These are phyloP conservation scores for Haplosporangium sp. DNA, from an alignment of 371 early-diverging fungal genomes.

Conservation along the genomic window DNA sequence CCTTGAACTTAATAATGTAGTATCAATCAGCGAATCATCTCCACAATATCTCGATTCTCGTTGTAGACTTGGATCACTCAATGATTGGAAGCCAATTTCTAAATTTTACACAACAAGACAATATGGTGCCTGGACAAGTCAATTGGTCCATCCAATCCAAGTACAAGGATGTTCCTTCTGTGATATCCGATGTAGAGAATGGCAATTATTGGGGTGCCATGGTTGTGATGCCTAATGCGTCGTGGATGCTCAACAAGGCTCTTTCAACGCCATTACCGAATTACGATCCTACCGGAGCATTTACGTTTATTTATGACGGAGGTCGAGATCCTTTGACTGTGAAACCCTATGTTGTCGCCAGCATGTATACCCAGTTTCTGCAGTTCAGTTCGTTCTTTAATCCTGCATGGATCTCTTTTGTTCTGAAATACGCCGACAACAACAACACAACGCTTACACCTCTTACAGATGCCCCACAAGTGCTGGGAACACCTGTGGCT, in stretches of 20 bases:
- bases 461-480: conserved; percentile 19
- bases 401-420: conserved; percentile 33
- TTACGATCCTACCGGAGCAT: conserved; percentile 39
- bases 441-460: conserved; percentile 3
- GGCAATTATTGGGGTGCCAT: conserved; percentile 51
- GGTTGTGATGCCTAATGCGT: conserved; percentile 34
- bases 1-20: neutral
- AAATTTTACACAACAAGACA: conserved; percentile 33
- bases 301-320: conserved; percentile 46
- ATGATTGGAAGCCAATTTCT: conserved; percentile 42
- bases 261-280: conserved; percentile 13
- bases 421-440: conserved; percentile 31
- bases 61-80: conserved; percentile 49
- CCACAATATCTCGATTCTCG: conserved; percentile 32
- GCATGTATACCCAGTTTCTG: conserved; percentile 44
- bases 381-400: conserved; percentile 38
- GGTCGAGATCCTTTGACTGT: conserved; percentile 41
- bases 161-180: conserved; percentile 21
- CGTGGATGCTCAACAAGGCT: conserved; percentile 32
- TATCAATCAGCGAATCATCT: conserved; percentile 18
- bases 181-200: conserved; percentile 28
- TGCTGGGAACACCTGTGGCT: conserved; percentile 46
- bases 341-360: conserved; percentile 38
- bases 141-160: conserved; percentile 32
- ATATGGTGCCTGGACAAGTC: conserved; percentile 16